phyloP scores from a whole-genome alignment of 169 alveolate genomes.

The Plasmodium relictum region DNA sequence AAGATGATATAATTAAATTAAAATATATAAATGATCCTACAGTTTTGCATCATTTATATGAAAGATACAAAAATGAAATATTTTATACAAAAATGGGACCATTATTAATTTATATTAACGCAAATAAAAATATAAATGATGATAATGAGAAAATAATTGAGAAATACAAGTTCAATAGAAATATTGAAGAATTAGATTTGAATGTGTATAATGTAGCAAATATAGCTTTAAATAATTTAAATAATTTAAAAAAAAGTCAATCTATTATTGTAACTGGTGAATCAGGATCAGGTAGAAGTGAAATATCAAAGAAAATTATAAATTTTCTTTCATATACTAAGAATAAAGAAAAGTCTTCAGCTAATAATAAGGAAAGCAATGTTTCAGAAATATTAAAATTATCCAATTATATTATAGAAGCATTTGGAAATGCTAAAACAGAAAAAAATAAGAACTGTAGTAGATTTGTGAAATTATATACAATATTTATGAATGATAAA shows the following conservation, averaged over 20 bases:
- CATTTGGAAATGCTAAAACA: conserved; percentile 55
- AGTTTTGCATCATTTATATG: conserved; percentile 33
- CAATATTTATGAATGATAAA: conserved; percentile 23
- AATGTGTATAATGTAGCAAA: conserved; percentile 38
- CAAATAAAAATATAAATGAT: background rate
- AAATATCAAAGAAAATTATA: conserved; percentile 92
- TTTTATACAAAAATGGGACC: conserved; percentile 75
- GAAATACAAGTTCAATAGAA: conserved; percentile 12
- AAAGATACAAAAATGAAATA: conserved; percentile 36
- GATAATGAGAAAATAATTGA: conserved; percentile 19
- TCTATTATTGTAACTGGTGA: conserved; percentile 95
- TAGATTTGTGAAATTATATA: conserved; percentile 35
- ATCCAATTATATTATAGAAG: conserved; percentile 27
- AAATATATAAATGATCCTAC: conserved; percentile 49
- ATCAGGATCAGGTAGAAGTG: conserved; percentile 96
- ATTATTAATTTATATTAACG: conserved; percentile 36
- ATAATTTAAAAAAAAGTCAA: conserved; percentile 82
- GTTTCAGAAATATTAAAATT: conserved; percentile 19
- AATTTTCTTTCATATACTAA: conserved; percentile 86
- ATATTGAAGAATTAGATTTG: conserved; percentile 3
- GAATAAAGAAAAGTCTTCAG: background rate
- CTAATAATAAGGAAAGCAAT: background rate
- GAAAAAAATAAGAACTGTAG: conserved; percentile 46
- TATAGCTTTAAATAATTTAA: conserved; percentile 32
- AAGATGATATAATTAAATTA: conserved; percentile 58